Percentiles rank a stretch among this genome's conserved stretches.
These are phyloP conservation scores for Stellera chamaejasme DNA, from an alignment of 345 rosid genomes.

Conservation along the genomic window DNA sequence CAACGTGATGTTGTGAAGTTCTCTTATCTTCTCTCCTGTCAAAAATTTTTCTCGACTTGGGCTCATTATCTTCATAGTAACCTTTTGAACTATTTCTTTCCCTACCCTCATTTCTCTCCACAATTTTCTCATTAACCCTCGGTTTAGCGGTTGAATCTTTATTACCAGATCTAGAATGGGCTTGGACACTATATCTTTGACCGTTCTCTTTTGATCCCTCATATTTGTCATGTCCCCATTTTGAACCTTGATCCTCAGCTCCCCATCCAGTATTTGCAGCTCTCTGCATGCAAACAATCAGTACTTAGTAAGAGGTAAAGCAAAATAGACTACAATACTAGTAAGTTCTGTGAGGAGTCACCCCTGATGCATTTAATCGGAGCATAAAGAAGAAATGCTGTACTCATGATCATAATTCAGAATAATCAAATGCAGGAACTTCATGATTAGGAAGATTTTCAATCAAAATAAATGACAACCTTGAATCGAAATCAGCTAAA, in stretches of 20 bases:
- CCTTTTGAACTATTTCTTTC: conserved; percentile 28
- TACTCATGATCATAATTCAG: no score
- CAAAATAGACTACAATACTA: no score
- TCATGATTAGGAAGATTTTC: no score
- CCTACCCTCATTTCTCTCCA: conserved; percentile 23
- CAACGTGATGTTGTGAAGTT: conserved; percentile 9
- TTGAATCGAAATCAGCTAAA: no score
- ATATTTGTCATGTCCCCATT: conserved; percentile 70
- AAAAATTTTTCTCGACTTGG: conserved; percentile 13
- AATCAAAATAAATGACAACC: no score
- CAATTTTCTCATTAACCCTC: conserved; percentile 18
- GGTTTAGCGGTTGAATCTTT: conserved; percentile 20
- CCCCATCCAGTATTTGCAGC: conserved; percentile 92
- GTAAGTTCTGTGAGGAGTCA: no score
- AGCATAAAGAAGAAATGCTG: no score
- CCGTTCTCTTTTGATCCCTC: conserved; percentile 37
- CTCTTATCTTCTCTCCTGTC: conserved; percentile 19
- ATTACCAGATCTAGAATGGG: conserved; percentile 10
- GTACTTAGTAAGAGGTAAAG: no score
- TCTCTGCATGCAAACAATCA: conserved; percentile 37
- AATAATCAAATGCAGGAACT: no score
- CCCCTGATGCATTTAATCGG: no score
- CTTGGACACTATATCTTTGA: conserved; percentile 28
- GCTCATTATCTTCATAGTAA: conserved; percentile 10
- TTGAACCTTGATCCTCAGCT: conserved; percentile 49